Base-by-base conservation (phyloP, 768 basidiomycete species). In the Russula compacta region DNA sequence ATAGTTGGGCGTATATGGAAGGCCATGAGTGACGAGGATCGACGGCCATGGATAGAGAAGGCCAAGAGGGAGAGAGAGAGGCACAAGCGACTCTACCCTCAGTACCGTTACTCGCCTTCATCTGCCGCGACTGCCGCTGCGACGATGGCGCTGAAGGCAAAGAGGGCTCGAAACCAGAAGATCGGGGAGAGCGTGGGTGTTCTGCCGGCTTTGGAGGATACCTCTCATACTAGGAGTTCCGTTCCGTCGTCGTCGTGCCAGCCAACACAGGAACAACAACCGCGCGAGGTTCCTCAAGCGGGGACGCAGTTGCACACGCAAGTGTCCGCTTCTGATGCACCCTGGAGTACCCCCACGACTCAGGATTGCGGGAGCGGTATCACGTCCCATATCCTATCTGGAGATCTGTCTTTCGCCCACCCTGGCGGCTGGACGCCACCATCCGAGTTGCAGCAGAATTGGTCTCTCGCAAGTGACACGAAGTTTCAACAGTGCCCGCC, bases 1-100 rank as follows among this genome's bases (percentile, higher is more conserved):
- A 81, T 85, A 58, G 85, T 83, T 0, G 88, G 86, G 0, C 75
- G 76, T 50, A 73, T 87, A 60, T 90, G 88, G 88, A 77, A 77
- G 48, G 75, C 77, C 54, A 81, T 88, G 78, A 75, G 70, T 24
- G 63, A 69, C 0, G 72, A 70, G 6, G 72, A 82, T 44, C 78
- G 75, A 55, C 71, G 66, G 19, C 83, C 82, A 0, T 84, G 82
- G 82, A 59, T 79, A 15, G 69, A 73, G 40, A 74, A 81, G 70
- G 83, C 83, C 2, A 74, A 75, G 2, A 63, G 68, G 59, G 83
- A 83, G 68, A 82, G 79, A 71, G 67, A 71, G 58, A 68, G 59
- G 53, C 81, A 82, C 69, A 70, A 72, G 3, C 57, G 62, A 36
- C 56, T 71, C 39, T 74, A 79, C 64, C 81, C 81, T 0, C 72